Evolutionary conservation across 2,329 filamentous ascomycete genomes (phyloP).

Genomic region (Incumbomyces delicatus): DNA sequence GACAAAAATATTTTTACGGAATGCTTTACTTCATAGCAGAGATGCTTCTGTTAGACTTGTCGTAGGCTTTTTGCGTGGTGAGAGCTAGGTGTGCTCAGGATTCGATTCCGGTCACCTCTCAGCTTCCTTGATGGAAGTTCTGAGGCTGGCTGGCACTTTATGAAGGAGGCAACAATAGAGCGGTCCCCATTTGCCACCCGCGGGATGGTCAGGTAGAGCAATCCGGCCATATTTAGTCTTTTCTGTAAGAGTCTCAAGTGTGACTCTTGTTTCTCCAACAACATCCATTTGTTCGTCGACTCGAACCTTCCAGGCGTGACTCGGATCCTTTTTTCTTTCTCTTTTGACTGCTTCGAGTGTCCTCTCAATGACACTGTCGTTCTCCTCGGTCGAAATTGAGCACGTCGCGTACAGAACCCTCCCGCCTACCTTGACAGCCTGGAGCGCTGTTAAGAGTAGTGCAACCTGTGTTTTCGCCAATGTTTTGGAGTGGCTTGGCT

Average conservation of each 20-base stretch:
- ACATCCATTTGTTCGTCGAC: not conserved
- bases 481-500: conserved; percentile 8
- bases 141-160: not conserved
- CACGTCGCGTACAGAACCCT: conserved; percentile 10
- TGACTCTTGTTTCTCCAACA: not conserved
- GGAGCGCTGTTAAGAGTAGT: conserved; percentile 9
- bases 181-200: conserved; percentile 2
- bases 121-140: no score
- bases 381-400: conserved; percentile 11
- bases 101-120: no score
- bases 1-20: no score
- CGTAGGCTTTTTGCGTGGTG: no score
- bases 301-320: conserved; percentile 1
- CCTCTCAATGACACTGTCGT: conserved; percentile 10
- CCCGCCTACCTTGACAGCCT: conserved; percentile 8
- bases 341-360: not conserved
- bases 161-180: conserved; percentile 5
- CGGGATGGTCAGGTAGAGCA: conserved; percentile 1
- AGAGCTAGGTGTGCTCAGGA: no score
- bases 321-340: not conserved
- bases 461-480: conserved; percentile 9
- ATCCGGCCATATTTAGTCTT: conserved; percentile 5
- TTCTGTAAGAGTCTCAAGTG: conserved; percentile 1
- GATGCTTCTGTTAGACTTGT: no score
- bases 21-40: no score